A percentile compares a stretch with the other conserved stretches of the same genome.
Evolutionary conservation across 1,284 basidiomycete species (phyloP).

Genomic region (Pulveroboletus ridleyi): DNA sequence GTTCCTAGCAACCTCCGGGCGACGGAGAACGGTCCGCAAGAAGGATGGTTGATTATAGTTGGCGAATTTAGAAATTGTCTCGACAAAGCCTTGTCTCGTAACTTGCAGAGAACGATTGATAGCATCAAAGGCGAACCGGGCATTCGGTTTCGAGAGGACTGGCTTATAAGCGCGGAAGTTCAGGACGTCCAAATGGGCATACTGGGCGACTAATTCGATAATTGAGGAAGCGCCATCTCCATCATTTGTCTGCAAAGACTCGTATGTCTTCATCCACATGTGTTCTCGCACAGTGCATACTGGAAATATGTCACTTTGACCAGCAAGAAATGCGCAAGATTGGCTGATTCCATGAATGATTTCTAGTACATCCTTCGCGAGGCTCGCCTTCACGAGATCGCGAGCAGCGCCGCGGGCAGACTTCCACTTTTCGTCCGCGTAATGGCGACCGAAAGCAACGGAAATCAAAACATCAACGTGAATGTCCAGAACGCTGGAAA

Average conservation of each 20-base stretch:
- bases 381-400: conserved; percentile 49
- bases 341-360: conserved; percentile 45
- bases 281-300: conserved; percentile 54
- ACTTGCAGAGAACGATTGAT: conserved; percentile 65
- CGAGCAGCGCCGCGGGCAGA: conserved; percentile 52
- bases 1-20: conserved; percentile 57
- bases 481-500: conserved; percentile 56
- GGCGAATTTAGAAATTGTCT: conserved; percentile 65
- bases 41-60: conserved; percentile 59
- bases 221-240: conserved; percentile 61
- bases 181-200: conserved; percentile 73
- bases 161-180: conserved; percentile 54
- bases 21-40: conserved; percentile 58
- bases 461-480: conserved; percentile 63
- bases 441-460: conserved; percentile 61
- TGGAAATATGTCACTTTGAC: conserved; percentile 31
- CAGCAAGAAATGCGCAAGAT: conserved; percentile 47
- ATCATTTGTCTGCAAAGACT: conserved; percentile 63
- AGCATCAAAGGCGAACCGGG: conserved; percentile 45
- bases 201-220: conserved; percentile 59
- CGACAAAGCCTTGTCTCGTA: conserved; percentile 68
- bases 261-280: conserved; percentile 76
- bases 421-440: conserved; percentile 56
- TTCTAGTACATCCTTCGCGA: conserved; percentile 52
- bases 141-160: conserved; percentile 42